Evolutionary conservation across 2,329 filamentous ascomycete genomes (phyloP), one percentile per base, ranked within the genome.

Genomic region (Fusarium heterosporum): DNA sequence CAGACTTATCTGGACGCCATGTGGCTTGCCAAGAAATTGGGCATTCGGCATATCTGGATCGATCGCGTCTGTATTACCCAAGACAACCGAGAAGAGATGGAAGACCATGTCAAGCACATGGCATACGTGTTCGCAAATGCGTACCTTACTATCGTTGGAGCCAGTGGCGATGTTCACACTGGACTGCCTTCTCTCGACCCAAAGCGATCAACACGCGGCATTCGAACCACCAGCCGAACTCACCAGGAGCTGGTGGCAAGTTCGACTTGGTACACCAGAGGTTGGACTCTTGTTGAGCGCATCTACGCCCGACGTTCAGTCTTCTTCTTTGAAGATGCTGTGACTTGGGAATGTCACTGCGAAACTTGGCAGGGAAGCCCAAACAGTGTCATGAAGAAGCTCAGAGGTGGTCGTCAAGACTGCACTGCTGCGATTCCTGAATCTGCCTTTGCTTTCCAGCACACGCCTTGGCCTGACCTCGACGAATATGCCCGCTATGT

Each of bases 331-430:
- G 77, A 80, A 29, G 78, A 82, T 22, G 59, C 74, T 10, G 74
- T 82, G 13, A 80, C 79, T 3, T 82, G 81, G 81, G 78, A 82
- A 59, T 83, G 81, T 49, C 81, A 83, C 65, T 82, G 81, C 71
- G 77, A 81, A 32, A 69, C 77, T 6, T 82, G 80, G 78, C 77
- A 81, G 52, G 76, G 77, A 14, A 75, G 59, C 54, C 62, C 77
- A 5, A 71, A 71, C 17, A 73, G 71, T 38, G 59, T 77, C 16
- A 72, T 76, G 57, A 77, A 76, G 61, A 69, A 74, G 29, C 57
- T 77, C 5, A 72, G 75, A 8, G 74, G 77, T 6, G 74, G 71
- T 17, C 74, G 72, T 9, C 71, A 75, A 32, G 73, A 73, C 13
- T 82, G 80, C 54, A 68, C 60, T 7, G 74, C 74, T 30, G 65